Evolutionary conservation across 2,329 filamentous ascomycete genomes (phyloP).

Genomic region (Claviceps maximensis): DNA sequence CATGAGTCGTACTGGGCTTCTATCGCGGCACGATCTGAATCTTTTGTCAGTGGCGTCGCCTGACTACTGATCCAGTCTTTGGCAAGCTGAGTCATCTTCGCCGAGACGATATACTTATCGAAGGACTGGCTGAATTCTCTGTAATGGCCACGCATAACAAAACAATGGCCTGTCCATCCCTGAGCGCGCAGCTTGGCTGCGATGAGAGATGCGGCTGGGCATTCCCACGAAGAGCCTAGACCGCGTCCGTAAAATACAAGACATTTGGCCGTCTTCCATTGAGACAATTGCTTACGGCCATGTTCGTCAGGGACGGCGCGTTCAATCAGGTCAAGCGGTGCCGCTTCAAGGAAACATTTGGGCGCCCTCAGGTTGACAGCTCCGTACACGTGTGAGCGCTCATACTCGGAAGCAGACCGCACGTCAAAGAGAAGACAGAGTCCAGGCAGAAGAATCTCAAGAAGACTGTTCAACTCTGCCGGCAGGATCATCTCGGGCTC

Average conservation of each 20-base stretch:
- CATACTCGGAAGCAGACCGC: constrained; percentile 31
- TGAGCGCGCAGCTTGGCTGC: constrained; percentile 30
- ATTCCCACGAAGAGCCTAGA: constrained; percentile 36
- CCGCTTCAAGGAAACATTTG: constrained; percentile 32
- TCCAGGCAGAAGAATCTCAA: constrained; percentile 34
- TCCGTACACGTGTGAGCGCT: constrained; percentile 36
- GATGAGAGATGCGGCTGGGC: constrained; percentile 33
- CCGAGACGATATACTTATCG: constrained; percentile 33
- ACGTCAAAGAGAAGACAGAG: constrained; percentile 37
- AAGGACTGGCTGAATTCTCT: constrained; percentile 41
- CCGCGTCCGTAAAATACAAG: constrained; percentile 40
- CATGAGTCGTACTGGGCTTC: constrained; percentile 31
- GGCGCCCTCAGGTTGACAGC: constrained; percentile 40
- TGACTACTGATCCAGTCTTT: constrained; percentile 25
- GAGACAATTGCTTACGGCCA: constrained; percentile 31
- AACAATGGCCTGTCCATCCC: constrained; percentile 38
- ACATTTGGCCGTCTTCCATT: constrained; percentile 33
- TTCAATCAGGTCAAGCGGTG: constrained; percentile 37
- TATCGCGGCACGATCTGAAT: constrained; percentile 14
- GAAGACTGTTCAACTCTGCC: constrained; percentile 34
- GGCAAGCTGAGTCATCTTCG: constrained; percentile 28
- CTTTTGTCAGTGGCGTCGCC: constrained; percentile 7
- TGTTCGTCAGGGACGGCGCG: constrained; percentile 35
- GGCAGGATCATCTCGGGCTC: constrained; percentile 36
- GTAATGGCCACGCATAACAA: constrained; percentile 43